phyloP scores from a whole-genome alignment of 2,329 filamentous ascomycete genomes.

The Fusarium udum region DNA sequence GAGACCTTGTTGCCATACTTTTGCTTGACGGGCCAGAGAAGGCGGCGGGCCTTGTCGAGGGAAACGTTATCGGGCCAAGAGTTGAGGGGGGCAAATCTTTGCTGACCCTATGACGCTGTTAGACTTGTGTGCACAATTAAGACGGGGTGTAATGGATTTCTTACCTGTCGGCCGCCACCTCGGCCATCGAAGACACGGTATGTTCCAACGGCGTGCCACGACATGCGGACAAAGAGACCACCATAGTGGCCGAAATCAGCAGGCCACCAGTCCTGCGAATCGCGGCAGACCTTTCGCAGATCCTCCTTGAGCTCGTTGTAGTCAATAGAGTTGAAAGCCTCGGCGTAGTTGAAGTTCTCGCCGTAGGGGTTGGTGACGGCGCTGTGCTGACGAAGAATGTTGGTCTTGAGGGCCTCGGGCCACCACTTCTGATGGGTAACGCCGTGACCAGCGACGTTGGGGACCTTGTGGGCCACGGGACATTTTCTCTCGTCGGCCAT shows the following conservation, averaged over 20 bases:
- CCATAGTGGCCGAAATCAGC: constrained; percentile 86
- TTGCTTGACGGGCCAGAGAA: constrained; percentile 82
- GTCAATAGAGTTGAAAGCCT: constrained; percentile 28
- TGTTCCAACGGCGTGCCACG: constrained; percentile 82
- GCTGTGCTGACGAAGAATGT: constrained; percentile 29
- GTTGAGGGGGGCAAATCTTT: constrained; percentile 85
- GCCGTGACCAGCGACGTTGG: constrained; percentile 29
- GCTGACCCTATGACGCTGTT: constrained; percentile 63
- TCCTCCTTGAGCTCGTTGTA: constrained; percentile 76
- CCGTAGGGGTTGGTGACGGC: constrained; percentile 27
- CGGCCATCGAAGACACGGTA: constrained; percentile 80
- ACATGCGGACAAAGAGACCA: constrained; percentile 82
- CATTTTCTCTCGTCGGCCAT: constrained; percentile 33
- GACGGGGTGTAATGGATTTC: not conserved
- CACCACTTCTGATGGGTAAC: constrained; percentile 28
- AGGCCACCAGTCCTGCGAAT: constrained; percentile 84
- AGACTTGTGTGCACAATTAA: not conserved
- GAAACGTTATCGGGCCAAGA: constrained; percentile 82
- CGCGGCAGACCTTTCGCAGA: constrained; percentile 72
- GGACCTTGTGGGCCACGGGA: constrained; percentile 23
- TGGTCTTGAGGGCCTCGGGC: constrained; percentile 34
- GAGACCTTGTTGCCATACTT: constrained; percentile 87
- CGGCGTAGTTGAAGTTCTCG: constrained; percentile 27
- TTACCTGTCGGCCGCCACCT: constrained; percentile 72
- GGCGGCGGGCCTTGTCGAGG: constrained; percentile 82